phyloP scores from a whole-genome alignment of 169 alveolate species.

The Plasmodium fragile region DNA sequence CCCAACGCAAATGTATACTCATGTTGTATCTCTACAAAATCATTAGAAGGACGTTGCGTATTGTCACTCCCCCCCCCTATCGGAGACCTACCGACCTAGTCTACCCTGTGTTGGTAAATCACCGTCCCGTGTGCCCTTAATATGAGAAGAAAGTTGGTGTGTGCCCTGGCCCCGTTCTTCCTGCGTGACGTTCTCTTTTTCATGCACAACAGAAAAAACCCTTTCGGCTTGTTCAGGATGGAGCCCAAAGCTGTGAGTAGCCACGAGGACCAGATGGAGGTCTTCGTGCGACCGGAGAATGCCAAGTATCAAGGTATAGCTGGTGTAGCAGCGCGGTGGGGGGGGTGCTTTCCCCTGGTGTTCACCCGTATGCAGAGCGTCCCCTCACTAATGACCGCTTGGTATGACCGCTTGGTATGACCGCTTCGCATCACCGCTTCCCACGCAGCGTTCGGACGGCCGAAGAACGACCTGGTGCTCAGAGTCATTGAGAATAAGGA shows the following conservation, averaged over 20 bases:
- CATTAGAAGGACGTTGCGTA: background rate
- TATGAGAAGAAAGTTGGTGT: background rate
- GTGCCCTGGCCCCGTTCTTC: background rate
- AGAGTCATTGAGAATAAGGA: slow-evolving; percentile 57
- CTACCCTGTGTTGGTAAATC: background rate
- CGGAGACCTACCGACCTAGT: background rate
- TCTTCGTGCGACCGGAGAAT: slow-evolving; percentile 34
- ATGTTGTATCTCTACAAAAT: background rate
- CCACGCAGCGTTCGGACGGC: slow-evolving; percentile 26
- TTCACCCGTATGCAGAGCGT: background rate
- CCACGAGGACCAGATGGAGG: background rate
- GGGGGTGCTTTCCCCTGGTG: background rate
- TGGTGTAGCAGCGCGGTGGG: background rate
- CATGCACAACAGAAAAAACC: background rate
- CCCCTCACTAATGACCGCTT: background rate
- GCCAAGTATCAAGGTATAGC: slow-evolving; percentile 17
- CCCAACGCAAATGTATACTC: background rate
- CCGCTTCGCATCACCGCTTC: background rate
- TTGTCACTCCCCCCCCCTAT: background rate
- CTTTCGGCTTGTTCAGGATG: background rate
- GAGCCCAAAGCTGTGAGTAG: background rate
- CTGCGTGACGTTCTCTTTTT: background rate
- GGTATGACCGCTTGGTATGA: background rate
- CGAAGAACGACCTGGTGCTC: slow-evolving; percentile 30
- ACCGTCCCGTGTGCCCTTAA: background rate